These are phyloP conservation scores for Kurtzmaniella quercitrusa DNA, from an alignment of 1,139 yeast genomes.

Conservation along the genomic window DNA sequence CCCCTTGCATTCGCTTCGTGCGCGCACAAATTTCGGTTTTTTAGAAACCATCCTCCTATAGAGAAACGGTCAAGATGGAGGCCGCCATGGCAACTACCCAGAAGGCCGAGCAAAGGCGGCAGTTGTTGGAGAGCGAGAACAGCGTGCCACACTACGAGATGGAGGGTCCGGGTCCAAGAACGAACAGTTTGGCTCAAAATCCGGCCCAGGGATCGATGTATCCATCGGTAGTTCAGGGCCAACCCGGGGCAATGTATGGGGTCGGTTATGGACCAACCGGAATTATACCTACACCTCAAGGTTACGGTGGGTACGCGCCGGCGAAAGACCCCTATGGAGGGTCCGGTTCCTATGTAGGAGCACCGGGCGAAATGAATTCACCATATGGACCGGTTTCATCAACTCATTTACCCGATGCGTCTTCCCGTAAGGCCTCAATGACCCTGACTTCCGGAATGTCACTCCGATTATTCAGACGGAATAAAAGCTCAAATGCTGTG, in stretches of 20 bases:
- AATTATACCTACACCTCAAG: neutral
- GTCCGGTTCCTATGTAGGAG: neutral
- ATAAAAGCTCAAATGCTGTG: conserved; percentile 18
- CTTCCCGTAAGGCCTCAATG: conserved; percentile 31
- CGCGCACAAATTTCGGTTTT: neutral
- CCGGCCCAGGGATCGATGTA: neutral
- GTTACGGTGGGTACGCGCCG: neutral
- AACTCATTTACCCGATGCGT: neutral
- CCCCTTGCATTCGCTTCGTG: neutral
- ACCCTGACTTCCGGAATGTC: conserved; percentile 36
- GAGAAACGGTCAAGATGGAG: conserved; percentile 12
- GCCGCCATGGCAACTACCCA: conserved; percentile 11
- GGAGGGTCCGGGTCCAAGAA: neutral
- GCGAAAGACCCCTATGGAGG: neutral
- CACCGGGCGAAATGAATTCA: neutral
- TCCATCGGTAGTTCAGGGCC: neutral
- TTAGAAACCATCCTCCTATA: neutral
- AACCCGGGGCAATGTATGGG: no score
- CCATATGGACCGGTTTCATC: neutral
- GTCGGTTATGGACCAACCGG: neutral
- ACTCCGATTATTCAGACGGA: conserved; percentile 42
- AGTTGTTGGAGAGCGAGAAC: conserved; percentile 28
- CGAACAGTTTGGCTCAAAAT: neutral
- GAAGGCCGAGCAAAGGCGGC: conserved; percentile 27
- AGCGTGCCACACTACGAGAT: conserved; percentile 12